Conservation (phyloP, 225 moss, liverwort and hornwort genomes). For the Pseudisothecium myosuroides region DNA sequence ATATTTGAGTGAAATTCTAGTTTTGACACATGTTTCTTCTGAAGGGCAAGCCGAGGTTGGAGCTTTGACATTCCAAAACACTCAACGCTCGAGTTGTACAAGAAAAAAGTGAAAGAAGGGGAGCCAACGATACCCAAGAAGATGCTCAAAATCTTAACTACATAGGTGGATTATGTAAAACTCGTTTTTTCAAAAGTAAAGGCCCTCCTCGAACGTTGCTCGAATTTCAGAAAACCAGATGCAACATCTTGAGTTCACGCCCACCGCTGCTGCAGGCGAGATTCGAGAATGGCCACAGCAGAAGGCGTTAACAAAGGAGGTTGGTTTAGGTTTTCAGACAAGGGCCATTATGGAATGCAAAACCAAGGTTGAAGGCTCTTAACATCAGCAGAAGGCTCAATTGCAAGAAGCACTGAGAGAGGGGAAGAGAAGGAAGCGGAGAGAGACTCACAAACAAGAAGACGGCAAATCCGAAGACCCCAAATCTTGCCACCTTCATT, state of each 20-base stretch:
- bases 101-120: not conserved
- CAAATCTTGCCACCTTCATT: not conserved
- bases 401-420: no score
- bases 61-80: not conserved
- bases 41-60: not conserved
- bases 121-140: not conserved
- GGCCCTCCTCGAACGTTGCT: no score
- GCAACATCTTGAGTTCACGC: no score
- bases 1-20: not conserved
- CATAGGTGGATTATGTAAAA: not conserved
- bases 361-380: not conserved
- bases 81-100: not conserved
- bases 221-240: no score
- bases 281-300: no score
- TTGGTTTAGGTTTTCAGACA: no score
- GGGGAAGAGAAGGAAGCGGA: not conserved
- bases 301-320: no score
- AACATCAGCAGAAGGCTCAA: not conserved
- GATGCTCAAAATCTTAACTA: not conserved
- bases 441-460: not conserved
- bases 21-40: not conserved
- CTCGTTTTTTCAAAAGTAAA: no score
- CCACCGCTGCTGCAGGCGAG: no score
- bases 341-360: not conserved
- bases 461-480: not conserved